A percentile compares a stretch with the other conserved stretches of the same genome.
Evolutionary conservation across 2,329 filamentous ascomycete genomes (phyloP).

Genomic region (Penicillium palitans): DNA sequence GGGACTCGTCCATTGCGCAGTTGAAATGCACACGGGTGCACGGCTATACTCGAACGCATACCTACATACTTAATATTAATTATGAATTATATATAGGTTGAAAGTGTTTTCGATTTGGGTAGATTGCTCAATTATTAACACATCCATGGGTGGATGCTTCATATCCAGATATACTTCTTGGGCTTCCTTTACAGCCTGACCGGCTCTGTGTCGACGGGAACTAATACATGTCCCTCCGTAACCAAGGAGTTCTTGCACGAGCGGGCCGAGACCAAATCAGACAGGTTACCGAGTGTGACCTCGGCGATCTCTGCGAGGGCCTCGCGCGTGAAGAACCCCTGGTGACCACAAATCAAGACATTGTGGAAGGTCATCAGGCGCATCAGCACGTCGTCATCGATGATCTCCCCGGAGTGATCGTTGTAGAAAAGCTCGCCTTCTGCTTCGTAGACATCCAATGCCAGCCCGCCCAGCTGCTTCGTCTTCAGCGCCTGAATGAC

Average conservation of each 20-base stretch:
- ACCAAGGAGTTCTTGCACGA: slow-evolving; percentile 35
- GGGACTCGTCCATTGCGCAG: slow-evolving; percentile 9
- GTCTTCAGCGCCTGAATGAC: slow-evolving; percentile 63
- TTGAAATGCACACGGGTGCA: slow-evolving; percentile 1
- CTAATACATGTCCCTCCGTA: slow-evolving; percentile 31
- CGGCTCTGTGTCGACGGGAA: slow-evolving; percentile 27
- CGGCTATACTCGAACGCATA: not conserved
- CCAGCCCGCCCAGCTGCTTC: slow-evolving; percentile 61
- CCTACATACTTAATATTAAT: not conserved
- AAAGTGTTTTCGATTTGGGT: not conserved
- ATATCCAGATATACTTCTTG: not conserved
- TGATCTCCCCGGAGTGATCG: slow-evolving; percentile 64
- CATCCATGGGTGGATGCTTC: not conserved
- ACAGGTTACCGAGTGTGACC: slow-evolving; percentile 59
- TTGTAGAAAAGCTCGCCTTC: slow-evolving; percentile 63
- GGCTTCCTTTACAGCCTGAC: slow-evolving; percentile 28
- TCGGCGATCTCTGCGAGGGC: slow-evolving; percentile 64
- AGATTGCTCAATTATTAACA: not conserved
- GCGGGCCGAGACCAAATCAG: slow-evolving; percentile 30
- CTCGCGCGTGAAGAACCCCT: slow-evolving; percentile 69
- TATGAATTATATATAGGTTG: not conserved
- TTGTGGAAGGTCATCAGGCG: slow-evolving; percentile 68
- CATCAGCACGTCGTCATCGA: slow-evolving; percentile 66
- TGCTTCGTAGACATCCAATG: slow-evolving; percentile 68
- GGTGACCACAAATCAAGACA: slow-evolving; percentile 66